phyloP scores from a whole-genome alignment of 2,329 filamentous ascomycete species.

The Colletotrichum spaethianum region DNA sequence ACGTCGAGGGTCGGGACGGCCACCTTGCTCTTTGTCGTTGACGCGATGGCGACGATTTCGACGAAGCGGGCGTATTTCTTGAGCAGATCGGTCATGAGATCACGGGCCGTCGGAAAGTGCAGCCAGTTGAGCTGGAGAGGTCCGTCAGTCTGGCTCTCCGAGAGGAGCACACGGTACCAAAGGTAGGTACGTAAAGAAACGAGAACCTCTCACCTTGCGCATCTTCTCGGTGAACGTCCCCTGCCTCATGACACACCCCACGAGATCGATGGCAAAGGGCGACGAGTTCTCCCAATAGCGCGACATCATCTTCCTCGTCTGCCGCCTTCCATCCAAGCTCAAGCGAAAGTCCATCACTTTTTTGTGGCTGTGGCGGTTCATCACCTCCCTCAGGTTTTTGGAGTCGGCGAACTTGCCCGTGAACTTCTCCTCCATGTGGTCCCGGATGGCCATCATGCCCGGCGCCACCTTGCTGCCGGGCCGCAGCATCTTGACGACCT shows the following conservation, averaged over 20 bases:
- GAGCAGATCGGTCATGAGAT: conserved; percentile 73
- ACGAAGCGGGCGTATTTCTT: conserved; percentile 74
- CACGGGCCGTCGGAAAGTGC: conserved; percentile 71
- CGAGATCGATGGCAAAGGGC: conserved; percentile 55
- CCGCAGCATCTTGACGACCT: conserved; percentile 28
- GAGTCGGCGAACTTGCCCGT: conserved; percentile 37
- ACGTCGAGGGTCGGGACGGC: conserved; percentile 78
- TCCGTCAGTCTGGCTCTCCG: neutral
- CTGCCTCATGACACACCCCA: conserved; percentile 58
- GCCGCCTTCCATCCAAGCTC: conserved; percentile 46
- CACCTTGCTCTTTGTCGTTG: conserved; percentile 50
- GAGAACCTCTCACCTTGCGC: conserved; percentile 27
- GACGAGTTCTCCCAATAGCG: conserved; percentile 58
- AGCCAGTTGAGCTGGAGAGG: conserved; percentile 75
- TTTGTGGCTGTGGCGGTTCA: conserved; percentile 25
- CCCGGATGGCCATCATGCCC: conserved; percentile 21
- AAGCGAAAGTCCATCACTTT: conserved; percentile 31
- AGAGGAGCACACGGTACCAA: neutral
- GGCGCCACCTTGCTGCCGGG: neutral
- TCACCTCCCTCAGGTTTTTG: conserved; percentile 26
- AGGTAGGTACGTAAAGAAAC: neutral
- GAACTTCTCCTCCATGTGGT: conserved; percentile 35
- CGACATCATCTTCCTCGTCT: conserved; percentile 57
- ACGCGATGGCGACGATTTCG: conserved; percentile 64
- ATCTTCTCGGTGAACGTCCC: conserved; percentile 55